Conservation (phyloP, 2,329 filamentous ascomycete species). For the Paracamarosporium sp. region DNA sequence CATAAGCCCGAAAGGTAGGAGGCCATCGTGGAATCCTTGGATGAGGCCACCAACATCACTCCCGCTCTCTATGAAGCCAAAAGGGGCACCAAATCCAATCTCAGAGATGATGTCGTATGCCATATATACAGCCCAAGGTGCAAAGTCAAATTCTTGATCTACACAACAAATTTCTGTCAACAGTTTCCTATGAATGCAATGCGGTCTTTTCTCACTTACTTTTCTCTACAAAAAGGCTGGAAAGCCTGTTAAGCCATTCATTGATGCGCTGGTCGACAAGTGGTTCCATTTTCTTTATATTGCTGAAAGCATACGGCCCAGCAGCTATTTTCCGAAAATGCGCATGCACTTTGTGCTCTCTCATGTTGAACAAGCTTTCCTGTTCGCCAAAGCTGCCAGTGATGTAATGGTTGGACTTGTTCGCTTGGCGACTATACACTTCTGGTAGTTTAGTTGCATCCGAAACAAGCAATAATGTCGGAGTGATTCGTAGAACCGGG, state of each 20-base stretch:
- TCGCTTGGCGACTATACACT: slow-evolving; percentile 62
- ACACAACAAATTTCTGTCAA: not conserved
- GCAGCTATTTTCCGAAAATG: slow-evolving; percentile 62
- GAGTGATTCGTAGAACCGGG: slow-evolving; percentile 29
- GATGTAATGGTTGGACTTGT: slow-evolving; percentile 67
- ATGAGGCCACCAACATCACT: slow-evolving; percentile 59
- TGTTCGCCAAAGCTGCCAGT: slow-evolving; percentile 63
- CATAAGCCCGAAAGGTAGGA: slow-evolving; percentile 60
- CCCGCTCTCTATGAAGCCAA: slow-evolving; percentile 63
- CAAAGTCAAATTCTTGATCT: slow-evolving; percentile 57
- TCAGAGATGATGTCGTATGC: slow-evolving; percentile 66
- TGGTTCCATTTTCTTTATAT: slow-evolving; percentile 66
- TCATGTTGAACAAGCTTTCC: slow-evolving; percentile 66
- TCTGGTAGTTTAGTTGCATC: slow-evolving; percentile 62
- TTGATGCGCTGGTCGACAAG: slow-evolving; percentile 59
- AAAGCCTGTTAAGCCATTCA: slow-evolving; percentile 59
- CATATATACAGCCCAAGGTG: slow-evolving; percentile 59
- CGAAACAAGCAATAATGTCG: slow-evolving; percentile 61
- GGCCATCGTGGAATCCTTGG: slow-evolving; percentile 60
- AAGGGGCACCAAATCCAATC: slow-evolving; percentile 62
- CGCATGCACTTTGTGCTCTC: slow-evolving; percentile 58
- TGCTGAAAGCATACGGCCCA: slow-evolving; percentile 62
- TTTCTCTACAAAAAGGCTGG: slow-evolving; percentile 53
- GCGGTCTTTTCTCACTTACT: no score
- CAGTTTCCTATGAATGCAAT: no score